phyloP scores from a whole-genome alignment of 805 yeast species.

The Hanseniaspora valbyensis region DNA sequence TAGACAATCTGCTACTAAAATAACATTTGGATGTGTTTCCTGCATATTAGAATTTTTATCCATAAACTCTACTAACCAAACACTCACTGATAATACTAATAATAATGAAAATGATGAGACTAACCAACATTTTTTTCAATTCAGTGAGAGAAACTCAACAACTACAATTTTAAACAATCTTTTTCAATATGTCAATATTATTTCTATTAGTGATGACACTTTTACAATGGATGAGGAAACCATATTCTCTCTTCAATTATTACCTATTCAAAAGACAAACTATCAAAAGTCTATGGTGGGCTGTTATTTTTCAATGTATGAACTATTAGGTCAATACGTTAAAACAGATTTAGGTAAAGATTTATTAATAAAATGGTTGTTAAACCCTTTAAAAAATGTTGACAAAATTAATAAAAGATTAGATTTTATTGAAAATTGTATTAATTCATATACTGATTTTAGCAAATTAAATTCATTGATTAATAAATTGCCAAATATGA shows the following conservation, averaged over 20 bases:
- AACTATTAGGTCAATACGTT: conserved; percentile 21
- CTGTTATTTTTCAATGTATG: conserved; percentile 21
- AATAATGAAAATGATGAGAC: not conserved
- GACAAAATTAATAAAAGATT: conserved; percentile 27
- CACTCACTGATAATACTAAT: not conserved
- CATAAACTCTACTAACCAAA: not conserved
- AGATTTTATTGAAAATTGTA: conserved; percentile 17
- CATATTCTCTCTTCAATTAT: conserved; percentile 22
- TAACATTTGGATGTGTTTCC: conserved; percentile 3
- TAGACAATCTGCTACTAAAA: not conserved
- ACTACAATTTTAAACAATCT: no score
- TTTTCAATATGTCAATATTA: no score
- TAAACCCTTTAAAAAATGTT: conserved; percentile 28
- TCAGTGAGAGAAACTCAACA: no score
- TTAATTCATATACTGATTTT: no score
- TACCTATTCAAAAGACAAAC: conserved; percentile 19
- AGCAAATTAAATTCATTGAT: conserved; percentile 21
- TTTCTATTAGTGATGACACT: not conserved
- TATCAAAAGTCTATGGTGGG: conserved; percentile 17
- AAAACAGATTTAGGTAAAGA: conserved; percentile 26
- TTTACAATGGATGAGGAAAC: conserved; percentile 23
- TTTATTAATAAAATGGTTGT: conserved; percentile 29
- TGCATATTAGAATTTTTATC: not conserved
- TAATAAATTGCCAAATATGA: conserved; percentile 28
- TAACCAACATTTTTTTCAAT: no score